A percentile compares a stretch with the other conserved stretches of the same genome.
These are phyloP conservation scores for Monilinia polystroma DNA, from an alignment of 2,329 filamentous ascomycete genomes.

Conservation along the genomic window DNA sequence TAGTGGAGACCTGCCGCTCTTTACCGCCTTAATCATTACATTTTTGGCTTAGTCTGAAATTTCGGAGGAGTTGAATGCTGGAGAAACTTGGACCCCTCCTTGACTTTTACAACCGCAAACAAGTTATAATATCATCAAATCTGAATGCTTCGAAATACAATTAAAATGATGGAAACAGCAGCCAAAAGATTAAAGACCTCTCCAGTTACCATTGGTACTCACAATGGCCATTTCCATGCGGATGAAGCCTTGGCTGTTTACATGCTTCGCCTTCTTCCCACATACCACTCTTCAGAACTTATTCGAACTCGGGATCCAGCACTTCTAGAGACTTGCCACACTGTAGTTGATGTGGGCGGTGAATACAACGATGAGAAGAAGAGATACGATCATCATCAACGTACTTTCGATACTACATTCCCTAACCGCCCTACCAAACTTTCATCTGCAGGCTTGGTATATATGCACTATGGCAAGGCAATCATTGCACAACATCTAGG, in stretches of 20 bases:
- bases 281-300: conserved; percentile 71
- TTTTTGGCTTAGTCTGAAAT: conserved; percentile 3
- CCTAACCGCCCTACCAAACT: conserved; percentile 83
- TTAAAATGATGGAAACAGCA: conserved; percentile 66
- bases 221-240: conserved; percentile 98
- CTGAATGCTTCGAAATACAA: conserved; percentile 48
- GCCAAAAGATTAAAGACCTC: conserved; percentile 83
- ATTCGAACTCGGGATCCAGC: conserved; percentile 85
- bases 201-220: conserved; percentile 67
- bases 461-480: conserved; percentile 87
- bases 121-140: not conserved
- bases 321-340: conserved; percentile 78
- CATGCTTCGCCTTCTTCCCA: conserved; percentile 85
- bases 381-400: conserved; percentile 97
- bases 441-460: conserved; percentile 89
- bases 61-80: conserved; percentile 17
- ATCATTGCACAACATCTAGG: conserved; percentile 71
- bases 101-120: conserved; percentile 8
- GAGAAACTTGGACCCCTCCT: conserved; percentile 22
- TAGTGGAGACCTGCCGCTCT: conserved; percentile 8
- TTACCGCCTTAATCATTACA: not conserved
- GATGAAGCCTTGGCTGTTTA: conserved; percentile 97
- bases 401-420: conserved; percentile 82
- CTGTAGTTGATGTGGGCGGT: conserved; percentile 95
- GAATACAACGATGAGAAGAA: conserved; percentile 76